Evolutionary conservation across 2,329 filamentous ascomycete species (phyloP).

Genomic region (Fusarium sp.): DNA sequence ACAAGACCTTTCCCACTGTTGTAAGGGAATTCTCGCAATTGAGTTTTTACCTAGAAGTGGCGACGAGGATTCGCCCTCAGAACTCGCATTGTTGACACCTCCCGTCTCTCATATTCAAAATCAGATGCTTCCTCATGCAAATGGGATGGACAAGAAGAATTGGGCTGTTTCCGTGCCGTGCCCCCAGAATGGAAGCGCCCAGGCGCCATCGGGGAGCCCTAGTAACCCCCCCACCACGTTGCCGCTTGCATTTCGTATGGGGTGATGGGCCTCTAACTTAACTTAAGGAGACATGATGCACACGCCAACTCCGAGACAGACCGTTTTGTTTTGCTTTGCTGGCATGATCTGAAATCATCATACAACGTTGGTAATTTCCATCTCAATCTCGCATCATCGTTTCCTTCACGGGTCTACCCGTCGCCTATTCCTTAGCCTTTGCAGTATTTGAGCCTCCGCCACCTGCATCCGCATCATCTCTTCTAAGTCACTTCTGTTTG

Average conservation of each 20-base stretch:
- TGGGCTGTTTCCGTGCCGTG: conserved; percentile 22
- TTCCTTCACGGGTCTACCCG: conserved; percentile 1
- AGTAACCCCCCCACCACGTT: conserved; percentile 18
- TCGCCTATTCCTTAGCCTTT: background rate
- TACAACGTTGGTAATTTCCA: conserved; percentile 1
- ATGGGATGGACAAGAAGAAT: conserved; percentile 14
- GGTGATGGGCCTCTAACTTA: conserved; percentile 10
- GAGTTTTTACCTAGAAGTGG: background rate
- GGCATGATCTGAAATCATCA: conserved; percentile 32
- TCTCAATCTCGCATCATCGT: background rate
- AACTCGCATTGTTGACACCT: background rate
- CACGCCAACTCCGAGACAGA: conserved; percentile 11
- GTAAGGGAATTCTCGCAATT: background rate
- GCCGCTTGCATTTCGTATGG: conserved; percentile 28
- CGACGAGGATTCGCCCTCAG: background rate
- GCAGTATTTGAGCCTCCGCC: background rate
- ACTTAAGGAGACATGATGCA: conserved; percentile 15
- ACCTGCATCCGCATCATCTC: conserved; percentile 2
- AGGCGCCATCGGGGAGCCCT: conserved; percentile 21
- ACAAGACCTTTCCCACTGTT: background rate
- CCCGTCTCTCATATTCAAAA: background rate
- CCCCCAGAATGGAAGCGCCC: conserved; percentile 2
- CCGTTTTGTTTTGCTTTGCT: conserved; percentile 18
- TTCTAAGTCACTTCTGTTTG: background rate
- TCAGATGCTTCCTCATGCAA: conserved; percentile 22